Evolutionary conservation across 306 rosid species (phyloP), one percentile per base, ranked within the genome.

Genomic region (Coriaria nepalensis): DNA sequence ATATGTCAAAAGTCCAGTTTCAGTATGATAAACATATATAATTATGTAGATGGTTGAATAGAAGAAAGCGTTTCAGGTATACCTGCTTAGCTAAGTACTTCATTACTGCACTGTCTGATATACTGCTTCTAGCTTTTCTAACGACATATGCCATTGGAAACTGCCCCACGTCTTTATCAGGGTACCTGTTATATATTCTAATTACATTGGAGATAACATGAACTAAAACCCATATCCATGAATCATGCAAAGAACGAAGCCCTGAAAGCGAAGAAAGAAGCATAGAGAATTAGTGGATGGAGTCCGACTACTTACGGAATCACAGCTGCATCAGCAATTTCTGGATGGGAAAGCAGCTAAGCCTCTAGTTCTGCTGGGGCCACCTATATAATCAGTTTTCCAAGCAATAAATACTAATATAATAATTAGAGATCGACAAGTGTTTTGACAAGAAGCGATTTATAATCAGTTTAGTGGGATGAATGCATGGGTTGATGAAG

Each of bases 321-420:
- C n/a, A 90, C 95, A 52, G 97, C 95, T 45, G 82, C 93, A 35
- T 90, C 97, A 34, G 67, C 63, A 62, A 90, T 67, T 32, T 40
- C 68, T 4, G 82, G 92, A 76, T 90, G 94, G 63, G 92, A 68
- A 4, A 81, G 82, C 37, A 90, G 53, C 55, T 84, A 60, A 20
- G 97, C 87, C 73, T 90, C 97, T 32, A 90, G 73, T 71, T 90
- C 97, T 2, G 97, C 97, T 6, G 97, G 97, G 20, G 97, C 81
- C 0, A 88, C 95, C 94, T 83, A n/a, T n/a, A n/a, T n/a, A 52
- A 8, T 32, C 47, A 53, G 29, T 20, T 20, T 20, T 20, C 29
- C 29, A 20, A 20, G 29, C 29, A 20, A 20, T 20, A 20, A 3
- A 20, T 1, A 20, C 29, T 1, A 20, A 20, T 20, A 20, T 1